Evolutionary conservation across 2,329 filamentous ascomycete species (phyloP), one percentile per base, ranked within the genome.

Genomic region (Colletotrichum sidae): DNA sequence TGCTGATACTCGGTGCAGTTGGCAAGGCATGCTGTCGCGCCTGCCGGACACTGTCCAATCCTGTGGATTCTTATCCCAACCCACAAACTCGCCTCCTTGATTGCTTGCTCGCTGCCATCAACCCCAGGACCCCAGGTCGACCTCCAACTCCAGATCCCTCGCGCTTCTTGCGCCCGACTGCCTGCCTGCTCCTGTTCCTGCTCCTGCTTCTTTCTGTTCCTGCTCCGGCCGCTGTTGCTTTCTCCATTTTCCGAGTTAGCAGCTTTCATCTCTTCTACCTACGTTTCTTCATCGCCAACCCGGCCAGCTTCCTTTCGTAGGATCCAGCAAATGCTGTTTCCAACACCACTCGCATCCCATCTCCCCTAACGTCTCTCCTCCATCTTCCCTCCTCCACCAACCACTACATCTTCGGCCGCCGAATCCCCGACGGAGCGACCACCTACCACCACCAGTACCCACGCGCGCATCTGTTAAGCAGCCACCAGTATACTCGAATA

Each of bases 51-150:
- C 51, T 47, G 46, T 56, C 62, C 62, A 65, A 65, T 61, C 62
- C 52, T 38, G 57, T 47, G 25, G 41, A n/a, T 45, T 42, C 45
- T 39, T 55, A 46, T 52, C 34, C 42, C 62, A 54, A 65, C 62
- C 63, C 63, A 63, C 63, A 65, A 63, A 41, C 52, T 62, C 58
- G 63, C 63, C 46, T 65, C 62, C 46, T 65, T 42, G 52, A 37
- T 63, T 58, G 51, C 62, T 65, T 49, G 51, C 57, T 52, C 52
- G 41, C 58, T 68, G 69, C 67, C 70, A 64, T 61, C 70, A 77
- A 72, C 71, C 70, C 70, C 70, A 69, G 66, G 67, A 64, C 67
- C 67, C 68, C 60, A 69, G 67, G 41, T 66, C 60, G 41, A 47
- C 49, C 39, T 64, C 54, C 51, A 45, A 59, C 41, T 54, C 55